Evolutionary conservation across 106 monocot genomes (phyloP).

Genomic region (Dioscorea dumetorum): DNA sequence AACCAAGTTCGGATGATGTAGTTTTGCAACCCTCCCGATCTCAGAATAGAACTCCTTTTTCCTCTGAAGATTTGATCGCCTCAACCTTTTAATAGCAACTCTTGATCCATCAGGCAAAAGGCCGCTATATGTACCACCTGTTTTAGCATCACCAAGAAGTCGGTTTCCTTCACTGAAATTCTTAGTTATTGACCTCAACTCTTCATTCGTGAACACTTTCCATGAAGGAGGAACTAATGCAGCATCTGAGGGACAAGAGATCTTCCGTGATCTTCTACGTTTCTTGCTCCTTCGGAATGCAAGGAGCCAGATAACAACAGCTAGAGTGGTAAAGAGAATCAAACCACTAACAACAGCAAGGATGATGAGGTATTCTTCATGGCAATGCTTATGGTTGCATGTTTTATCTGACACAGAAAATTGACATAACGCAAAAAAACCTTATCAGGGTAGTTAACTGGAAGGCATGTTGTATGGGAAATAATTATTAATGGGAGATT

Average conservation of each 20-base stretch:
- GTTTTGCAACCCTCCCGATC: constrained; percentile 75
- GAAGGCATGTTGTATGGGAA: too few species aligned
- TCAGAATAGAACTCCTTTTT: constrained; percentile 98
- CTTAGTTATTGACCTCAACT: constrained; percentile 81
- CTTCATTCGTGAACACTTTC: constrained; percentile 83
- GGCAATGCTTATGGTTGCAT: constrained; percentile 63
- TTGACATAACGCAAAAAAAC: not conserved
- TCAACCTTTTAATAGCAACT: constrained; percentile 85
- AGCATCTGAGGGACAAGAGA: constrained; percentile 46
- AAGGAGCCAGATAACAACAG: constrained; percentile 88
- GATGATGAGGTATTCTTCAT: constrained; percentile 77
- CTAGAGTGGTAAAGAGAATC: constrained; percentile 61
- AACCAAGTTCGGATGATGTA: constrained; percentile 92
- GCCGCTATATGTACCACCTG: constrained; percentile 89
- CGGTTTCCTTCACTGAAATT: constrained; percentile 97
- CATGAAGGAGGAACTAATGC: constrained; percentile 87
- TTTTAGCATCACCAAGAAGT: constrained; percentile 89
- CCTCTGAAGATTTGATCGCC: constrained; percentile 83
- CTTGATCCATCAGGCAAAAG: constrained; percentile 69
- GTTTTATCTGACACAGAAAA: constrained; percentile 37
- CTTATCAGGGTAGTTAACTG: too few species aligned
- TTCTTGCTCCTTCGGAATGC: constrained; percentile 75
- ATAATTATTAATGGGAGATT: too few species aligned
- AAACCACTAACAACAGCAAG: constrained; percentile 78
- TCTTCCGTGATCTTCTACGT: constrained; percentile 72